Evolutionary conservation across 352 stramenopile genomes (phyloP), one percentile per base, ranked within the genome.

Genomic region (Globisporangium spinosum): DNA sequence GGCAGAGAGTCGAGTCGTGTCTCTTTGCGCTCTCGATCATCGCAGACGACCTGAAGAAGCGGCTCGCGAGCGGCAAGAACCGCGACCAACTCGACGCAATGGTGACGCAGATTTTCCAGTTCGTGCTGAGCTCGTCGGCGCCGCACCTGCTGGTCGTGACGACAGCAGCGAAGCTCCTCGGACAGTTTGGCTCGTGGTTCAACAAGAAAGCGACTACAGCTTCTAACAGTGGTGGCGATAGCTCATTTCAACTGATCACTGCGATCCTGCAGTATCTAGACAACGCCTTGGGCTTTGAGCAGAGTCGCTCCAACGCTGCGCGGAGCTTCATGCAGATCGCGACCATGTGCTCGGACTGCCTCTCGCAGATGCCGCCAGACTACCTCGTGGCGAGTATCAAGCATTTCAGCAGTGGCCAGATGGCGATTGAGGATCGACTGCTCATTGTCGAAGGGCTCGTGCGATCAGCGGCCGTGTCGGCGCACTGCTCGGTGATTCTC

Each of bases 251-350:
- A 25, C 77, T 69, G 0, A 63, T 91, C 10, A 66, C 60, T 17
- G 70, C 77, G 53, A 79, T 88, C 49, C 65, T 89, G 23, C 75
- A 81, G 58, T 90, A 87, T 69, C 67, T 92, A n/a, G 79, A 83
- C 8, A 69, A 63, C 4, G 84, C 84, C 0, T 67, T 92, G 49
- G 62, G 67, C 0, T 54, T 80, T 17, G 58, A 56, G 6, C 35
- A 59, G 34, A 88, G 84, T 64, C 74, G 77, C 32, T 23, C 72
- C 3, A 83, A 80, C 65, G 82, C 84, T 49, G 79, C 82, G 1
- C 88, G 75, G 64, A 92, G 84, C 62, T 89, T 92, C 51, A 90
- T 92, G 82, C 84, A 92, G 71, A 68, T 90, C 51, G 71, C 77
- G 20, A 89, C 79, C 2, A 73, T 60, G 34, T 90, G 84, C 60